A percentile compares a stretch with the other conserved stretches of the same genome.
phyloP scores from a whole-genome alignment of 2,329 filamentous ascomycete genomes.

The Aspergillaceae sp. region DNA sequence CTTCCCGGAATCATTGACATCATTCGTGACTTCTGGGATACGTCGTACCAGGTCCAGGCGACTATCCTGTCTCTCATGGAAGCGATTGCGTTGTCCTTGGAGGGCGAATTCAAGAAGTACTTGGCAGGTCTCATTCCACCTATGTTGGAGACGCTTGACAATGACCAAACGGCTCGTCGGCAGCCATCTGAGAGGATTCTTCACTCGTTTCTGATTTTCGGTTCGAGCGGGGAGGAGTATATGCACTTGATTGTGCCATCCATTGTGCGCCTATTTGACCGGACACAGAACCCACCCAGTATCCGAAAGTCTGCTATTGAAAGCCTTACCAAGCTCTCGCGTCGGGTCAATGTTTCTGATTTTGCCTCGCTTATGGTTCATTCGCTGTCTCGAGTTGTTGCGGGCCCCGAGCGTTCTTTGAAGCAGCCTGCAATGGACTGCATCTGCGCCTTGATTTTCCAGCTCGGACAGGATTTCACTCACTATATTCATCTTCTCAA shows the following conservation, averaged over 20 bases:
- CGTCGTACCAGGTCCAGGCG: slow-evolving; percentile 68
- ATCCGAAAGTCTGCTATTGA: slow-evolving; percentile 87
- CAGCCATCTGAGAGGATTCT: slow-evolving; percentile 80
- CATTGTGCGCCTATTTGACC: slow-evolving; percentile 90
- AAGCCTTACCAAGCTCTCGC: slow-evolving; percentile 84
- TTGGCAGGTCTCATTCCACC: slow-evolving; percentile 78
- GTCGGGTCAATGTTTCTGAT: slow-evolving; percentile 94
- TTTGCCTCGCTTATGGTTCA: slow-evolving; percentile 96
- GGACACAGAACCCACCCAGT: slow-evolving; percentile 66
- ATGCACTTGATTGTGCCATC: slow-evolving; percentile 98
- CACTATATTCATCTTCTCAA: slow-evolving; percentile 92
- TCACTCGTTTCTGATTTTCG: slow-evolving; percentile 92
- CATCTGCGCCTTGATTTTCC: slow-evolving; percentile 88
- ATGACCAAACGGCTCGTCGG: slow-evolving; percentile 67
- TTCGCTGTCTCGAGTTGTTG: slow-evolving; percentile 74
- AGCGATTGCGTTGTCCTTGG: slow-evolving; percentile 83
- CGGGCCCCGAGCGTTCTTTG: slow-evolving; percentile 61
- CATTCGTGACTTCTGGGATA: slow-evolving; percentile 83
- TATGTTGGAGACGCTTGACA: slow-evolving; percentile 90
- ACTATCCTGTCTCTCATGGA: slow-evolving; percentile 91
- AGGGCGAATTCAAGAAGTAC: slow-evolving; percentile 97
- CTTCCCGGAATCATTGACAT: slow-evolving; percentile 78
- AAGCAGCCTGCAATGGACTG: slow-evolving; percentile 83
- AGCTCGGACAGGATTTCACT: slow-evolving; percentile 88
- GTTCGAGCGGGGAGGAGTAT: slow-evolving; percentile 91